Conservation (phyloP, 2,329 filamentous ascomycete species). For the Apiospora hydei region DNA sequence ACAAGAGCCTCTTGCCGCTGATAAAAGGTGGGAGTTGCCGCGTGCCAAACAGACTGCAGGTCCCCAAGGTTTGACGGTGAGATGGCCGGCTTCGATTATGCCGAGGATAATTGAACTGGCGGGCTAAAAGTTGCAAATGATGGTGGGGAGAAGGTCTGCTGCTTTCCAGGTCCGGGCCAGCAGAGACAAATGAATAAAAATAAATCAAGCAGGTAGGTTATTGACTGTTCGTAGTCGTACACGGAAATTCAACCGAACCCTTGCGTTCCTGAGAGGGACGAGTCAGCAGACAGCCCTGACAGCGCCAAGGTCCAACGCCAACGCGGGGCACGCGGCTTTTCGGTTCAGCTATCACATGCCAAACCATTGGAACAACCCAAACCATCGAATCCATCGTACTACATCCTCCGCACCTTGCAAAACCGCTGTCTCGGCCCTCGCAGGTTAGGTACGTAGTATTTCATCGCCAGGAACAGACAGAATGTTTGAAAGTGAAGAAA, state of each 20-base stretch:
- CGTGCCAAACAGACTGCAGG: neutral
- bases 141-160: neutral
- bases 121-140: neutral
- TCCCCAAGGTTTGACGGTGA: neutral
- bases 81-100: neutral
- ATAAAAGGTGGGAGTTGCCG: neutral
- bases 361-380: neutral
- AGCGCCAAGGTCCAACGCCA: conserved; percentile 14
- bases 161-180: neutral
- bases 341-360: conserved; percentile 9
- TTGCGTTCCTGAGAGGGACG: neutral
- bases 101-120: neutral
- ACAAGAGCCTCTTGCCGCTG: neutral
- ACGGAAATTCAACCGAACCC: conserved; percentile 6
- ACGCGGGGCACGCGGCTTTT: conserved; percentile 1
- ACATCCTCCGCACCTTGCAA: neutral
- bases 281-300: conserved; percentile 16
- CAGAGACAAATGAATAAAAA: conserved; percentile 23
- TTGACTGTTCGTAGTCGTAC: neutral
- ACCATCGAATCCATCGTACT: neutral
- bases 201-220: conserved; percentile 35
- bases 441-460: too few relatives aligned
- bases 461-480: too few relatives aligned
- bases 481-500: too few relatives aligned
- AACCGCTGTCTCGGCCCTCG: too few relatives aligned